Percentiles rank a stretch among this genome's conserved stretches.
phyloP scores from a whole-genome alignment of 2,329 filamentous ascomycete species.

The Diaporthe capsici region DNA sequence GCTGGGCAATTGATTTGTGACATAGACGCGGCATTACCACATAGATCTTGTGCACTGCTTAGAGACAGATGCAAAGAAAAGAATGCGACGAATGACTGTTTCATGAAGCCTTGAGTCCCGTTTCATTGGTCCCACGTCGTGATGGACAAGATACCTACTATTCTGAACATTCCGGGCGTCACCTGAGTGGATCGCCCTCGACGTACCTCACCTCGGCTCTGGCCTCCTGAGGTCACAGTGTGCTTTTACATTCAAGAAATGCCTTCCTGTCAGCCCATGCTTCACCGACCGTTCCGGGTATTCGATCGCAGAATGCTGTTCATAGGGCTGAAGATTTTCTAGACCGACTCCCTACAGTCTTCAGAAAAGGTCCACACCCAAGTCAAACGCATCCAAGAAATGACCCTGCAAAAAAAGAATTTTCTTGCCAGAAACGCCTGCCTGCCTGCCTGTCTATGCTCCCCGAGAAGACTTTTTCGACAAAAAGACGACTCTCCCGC shows the following conservation, averaged over 20 bases:
- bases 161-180: neutral
- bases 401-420: conserved; percentile 29
- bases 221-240: neutral
- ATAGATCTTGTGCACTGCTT: conserved; percentile 29
- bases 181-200: neutral
- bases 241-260: conserved; percentile 7
- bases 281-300: conserved; percentile 18
- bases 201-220: conserved; percentile 5
- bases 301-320: conserved; percentile 32
- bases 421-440: conserved; percentile 42
- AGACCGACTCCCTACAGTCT: conserved; percentile 3
- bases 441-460: conserved; percentile 38
- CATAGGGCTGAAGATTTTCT: conserved; percentile 9
- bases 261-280: conserved; percentile 16
- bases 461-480: conserved; percentile 35
- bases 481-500: conserved; percentile 31
- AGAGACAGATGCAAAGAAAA: conserved; percentile 13
- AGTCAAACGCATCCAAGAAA: neutral
- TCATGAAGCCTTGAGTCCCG: neutral
- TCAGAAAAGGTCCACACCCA: neutral
- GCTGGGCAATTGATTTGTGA: conserved; percentile 2
- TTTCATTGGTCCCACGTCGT: neutral
- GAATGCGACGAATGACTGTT: conserved; percentile 30
- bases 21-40: conserved; percentile 21
- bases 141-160: conserved; percentile 2